A percentile compares a stretch with the other conserved stretches of the same genome.
phyloP scores from a whole-genome alignment of 805 yeast species.

The Kodamaea laetipori region DNA sequence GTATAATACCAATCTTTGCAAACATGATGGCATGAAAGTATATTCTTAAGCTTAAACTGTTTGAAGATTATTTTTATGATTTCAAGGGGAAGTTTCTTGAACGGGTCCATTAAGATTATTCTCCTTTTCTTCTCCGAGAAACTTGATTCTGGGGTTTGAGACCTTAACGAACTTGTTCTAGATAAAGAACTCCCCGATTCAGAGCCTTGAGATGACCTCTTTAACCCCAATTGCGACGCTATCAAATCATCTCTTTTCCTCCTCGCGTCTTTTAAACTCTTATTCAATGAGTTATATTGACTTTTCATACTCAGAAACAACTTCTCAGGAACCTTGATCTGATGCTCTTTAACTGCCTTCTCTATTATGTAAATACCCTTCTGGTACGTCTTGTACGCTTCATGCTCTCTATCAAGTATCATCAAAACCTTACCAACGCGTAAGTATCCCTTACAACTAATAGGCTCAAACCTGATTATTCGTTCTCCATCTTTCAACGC shows the following conservation, averaged over 20 bases:
- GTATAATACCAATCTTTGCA: conserved; percentile 35
- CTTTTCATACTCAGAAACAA: conserved; percentile 29
- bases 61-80: conserved; percentile 30
- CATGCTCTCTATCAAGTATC: conserved; percentile 25
- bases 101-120: conserved; percentile 16
- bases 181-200: no score
- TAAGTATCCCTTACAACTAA: conserved; percentile 52
- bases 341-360: conserved; percentile 27
- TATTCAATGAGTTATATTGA: conserved; percentile 27
- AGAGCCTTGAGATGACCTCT: background rate
- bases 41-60: conserved; percentile 21
- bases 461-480: conserved; percentile 41
- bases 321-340: conserved; percentile 33
- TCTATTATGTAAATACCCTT: conserved; percentile 42
- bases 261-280: conserved; percentile 21
- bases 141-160: background rate
- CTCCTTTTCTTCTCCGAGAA: background rate
- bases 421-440: conserved; percentile 42
- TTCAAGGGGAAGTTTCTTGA: conserved; percentile 32
- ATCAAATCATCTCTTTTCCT: background rate
- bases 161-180: no score
- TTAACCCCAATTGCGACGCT: background rate
- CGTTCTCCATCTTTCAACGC: conserved; percentile 43
- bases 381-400: conserved; percentile 40
- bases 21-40: conserved; percentile 36